A percentile compares a stretch with the other conserved stretches of the same genome.
phyloP scores from a whole-genome alignment of 2,329 filamentous ascomycete species.

The Pseudogymnoascus sp. region DNA sequence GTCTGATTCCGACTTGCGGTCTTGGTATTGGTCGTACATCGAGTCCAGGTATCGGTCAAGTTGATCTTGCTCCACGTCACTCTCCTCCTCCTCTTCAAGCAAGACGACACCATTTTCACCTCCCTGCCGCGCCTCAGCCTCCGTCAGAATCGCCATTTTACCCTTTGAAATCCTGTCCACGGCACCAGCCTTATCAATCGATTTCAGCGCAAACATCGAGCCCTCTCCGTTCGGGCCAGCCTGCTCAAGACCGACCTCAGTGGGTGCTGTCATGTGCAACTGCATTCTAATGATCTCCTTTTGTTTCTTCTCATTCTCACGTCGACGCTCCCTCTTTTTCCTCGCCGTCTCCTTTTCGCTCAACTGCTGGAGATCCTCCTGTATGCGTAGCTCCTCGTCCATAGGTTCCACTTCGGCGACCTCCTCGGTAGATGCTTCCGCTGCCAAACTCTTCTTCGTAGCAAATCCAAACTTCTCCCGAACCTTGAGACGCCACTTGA shows the following conservation, averaged over 20 bases:
- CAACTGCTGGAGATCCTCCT: constrained; percentile 76
- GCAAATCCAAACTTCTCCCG: constrained; percentile 85
- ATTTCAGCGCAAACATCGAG: constrained; percentile 78
- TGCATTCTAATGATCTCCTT: constrained; percentile 95
- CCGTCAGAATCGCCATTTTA: constrained; percentile 63
- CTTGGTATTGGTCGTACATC: constrained; percentile 80
- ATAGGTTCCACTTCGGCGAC: constrained; percentile 78
- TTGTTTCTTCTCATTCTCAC: constrained; percentile 88
- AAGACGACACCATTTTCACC: constrained; percentile 50
- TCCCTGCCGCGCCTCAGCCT: constrained; percentile 48
- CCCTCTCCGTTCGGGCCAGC: constrained; percentile 69
- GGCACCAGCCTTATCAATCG: constrained; percentile 67
- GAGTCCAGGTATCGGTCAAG: constrained; percentile 79
- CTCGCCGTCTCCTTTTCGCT: constrained; percentile 69
- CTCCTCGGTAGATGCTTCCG: constrained; percentile 44
- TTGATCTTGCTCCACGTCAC: constrained; percentile 71
- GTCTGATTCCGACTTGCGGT: constrained; percentile 69
- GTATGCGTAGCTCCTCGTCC: constrained; percentile 89
- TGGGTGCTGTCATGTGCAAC: constrained; percentile 91
- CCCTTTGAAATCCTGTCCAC: constrained; percentile 64
- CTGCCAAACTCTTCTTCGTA: constrained; percentile 50
- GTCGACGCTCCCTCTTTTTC: constrained; percentile 76
- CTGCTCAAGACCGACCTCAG: constrained; percentile 92
- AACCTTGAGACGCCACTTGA: constrained; percentile 84
- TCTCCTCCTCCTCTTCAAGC: constrained; percentile 51